Evolutionary conservation across 495 filamentous ascomycete species (phyloP).

Genomic region (Glutinoglossum americanum): DNA sequence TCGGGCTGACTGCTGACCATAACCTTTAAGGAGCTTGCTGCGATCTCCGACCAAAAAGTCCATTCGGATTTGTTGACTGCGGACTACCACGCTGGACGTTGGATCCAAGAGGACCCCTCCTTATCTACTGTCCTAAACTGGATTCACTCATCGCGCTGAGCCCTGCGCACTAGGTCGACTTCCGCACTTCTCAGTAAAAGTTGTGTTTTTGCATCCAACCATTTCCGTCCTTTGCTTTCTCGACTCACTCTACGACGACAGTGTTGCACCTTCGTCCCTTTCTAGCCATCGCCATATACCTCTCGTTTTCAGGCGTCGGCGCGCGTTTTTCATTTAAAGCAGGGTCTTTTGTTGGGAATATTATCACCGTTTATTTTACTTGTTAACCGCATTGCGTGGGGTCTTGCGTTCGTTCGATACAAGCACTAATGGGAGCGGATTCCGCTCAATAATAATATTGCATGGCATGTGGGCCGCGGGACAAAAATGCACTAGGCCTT

Average conservation of each 20-base stretch:
- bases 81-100: conserved; percentile 46
- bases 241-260: too few relatives aligned
- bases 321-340: neutral
- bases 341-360: neutral
- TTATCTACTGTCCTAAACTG: conserved; percentile 23
- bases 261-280: neutral
- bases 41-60: conserved; percentile 44
- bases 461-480: neutral
- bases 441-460: neutral
- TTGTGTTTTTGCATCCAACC: neutral
- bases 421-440: neutral
- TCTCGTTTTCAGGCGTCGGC: neutral
- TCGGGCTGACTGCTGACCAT: neutral
- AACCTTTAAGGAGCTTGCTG: conserved; percentile 36
- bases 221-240: too few relatives aligned
- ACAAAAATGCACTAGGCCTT: neutral
- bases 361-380: neutral
- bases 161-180: neutral
- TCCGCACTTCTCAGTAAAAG: neutral
- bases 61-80: conserved; percentile 39
- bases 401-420: neutral
- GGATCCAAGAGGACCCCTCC: conserved; percentile 51
- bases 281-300: neutral
- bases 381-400: neutral
- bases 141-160: conserved; percentile 5